Evolutionary conservation across 2,329 filamentous ascomycete genomes (phyloP).

Genomic region (Pezicula carpinea): DNA sequence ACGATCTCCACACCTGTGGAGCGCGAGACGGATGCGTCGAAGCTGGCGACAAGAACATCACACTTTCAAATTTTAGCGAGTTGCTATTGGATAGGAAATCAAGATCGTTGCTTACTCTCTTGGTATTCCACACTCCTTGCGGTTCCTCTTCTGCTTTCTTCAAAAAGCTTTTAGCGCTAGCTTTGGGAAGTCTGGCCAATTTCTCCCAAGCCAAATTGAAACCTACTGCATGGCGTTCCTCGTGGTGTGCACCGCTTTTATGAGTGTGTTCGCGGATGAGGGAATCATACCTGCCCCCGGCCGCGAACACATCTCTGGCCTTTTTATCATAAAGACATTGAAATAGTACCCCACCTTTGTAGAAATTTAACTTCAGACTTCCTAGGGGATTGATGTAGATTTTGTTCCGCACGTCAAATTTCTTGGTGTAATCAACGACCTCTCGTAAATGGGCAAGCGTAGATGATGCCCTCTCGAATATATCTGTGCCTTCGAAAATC

Average conservation of each 20-base stretch:
- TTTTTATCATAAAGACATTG: conserved; percentile 86
- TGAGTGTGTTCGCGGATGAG: conserved; percentile 81
- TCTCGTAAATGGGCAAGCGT: conserved; percentile 77
- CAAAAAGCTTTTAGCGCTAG: conserved; percentile 52
- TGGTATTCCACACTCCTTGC: conserved; percentile 54
- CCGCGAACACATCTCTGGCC: conserved; percentile 80
- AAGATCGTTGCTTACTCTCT: conserved; percentile 53
- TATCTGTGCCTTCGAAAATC: conserved; percentile 58
- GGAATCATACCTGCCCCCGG: conserved; percentile 87
- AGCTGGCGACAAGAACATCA: conserved; percentile 85
- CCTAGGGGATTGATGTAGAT: conserved; percentile 81
- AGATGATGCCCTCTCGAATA: conserved; percentile 68
- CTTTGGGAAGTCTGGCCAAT: conserved; percentile 46
- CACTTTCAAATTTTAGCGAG: conserved; percentile 47
- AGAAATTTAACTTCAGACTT: conserved; percentile 90
- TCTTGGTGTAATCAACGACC: conserved; percentile 71
- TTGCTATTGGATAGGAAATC: not conserved
- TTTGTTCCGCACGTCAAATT: conserved; percentile 70
- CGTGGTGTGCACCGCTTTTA: conserved; percentile 55
- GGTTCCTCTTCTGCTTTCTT: conserved; percentile 65
- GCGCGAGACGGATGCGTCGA: conserved; percentile 71
- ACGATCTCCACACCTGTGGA: conserved; percentile 74
- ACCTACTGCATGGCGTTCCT: conserved; percentile 78
- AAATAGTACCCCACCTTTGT: conserved; percentile 79
- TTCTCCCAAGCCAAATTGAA: conserved; percentile 89